A percentile compares a stretch with the other conserved stretches of the same genome.
phyloP scores from a whole-genome alignment of 306 rosid genomes.

The Pterocarpus macrocarpus region DNA sequence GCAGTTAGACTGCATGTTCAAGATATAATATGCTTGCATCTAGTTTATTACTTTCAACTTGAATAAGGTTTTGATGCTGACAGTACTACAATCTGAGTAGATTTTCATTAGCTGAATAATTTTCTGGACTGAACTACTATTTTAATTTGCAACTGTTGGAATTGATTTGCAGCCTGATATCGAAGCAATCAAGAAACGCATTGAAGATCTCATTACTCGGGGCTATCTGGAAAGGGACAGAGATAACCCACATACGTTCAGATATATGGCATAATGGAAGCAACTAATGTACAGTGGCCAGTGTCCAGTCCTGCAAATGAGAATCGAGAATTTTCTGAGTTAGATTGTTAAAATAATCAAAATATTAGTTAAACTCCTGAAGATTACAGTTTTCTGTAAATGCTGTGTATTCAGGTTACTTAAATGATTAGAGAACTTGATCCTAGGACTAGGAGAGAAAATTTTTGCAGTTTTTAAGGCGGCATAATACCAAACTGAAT shows the following conservation, averaged over 20 bases:
- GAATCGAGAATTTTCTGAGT: conserved; percentile 7
- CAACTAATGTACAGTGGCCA: conserved; percentile 2
- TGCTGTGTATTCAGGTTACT: conserved; percentile 36
- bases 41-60: conserved; percentile 10
- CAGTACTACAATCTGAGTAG: neutral
- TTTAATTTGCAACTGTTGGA: conserved; percentile 8
- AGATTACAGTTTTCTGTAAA: conserved; percentile 49
- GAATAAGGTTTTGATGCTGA: neutral
- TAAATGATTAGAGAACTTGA: conserved; percentile 14
- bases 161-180: conserved; percentile 74
- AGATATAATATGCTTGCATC: conserved; percentile 58
- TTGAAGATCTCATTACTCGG: conserved; percentile 77
- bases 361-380: neutral
- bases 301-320: conserved; percentile 3
- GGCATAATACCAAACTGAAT: too few relatives aligned
- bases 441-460: neutral
- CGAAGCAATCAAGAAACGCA: conserved; percentile 82
- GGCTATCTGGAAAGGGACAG: conserved; percentile 83
- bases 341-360: conserved; percentile 5
- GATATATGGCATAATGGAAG: conserved; percentile 66
- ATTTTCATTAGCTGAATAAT: conserved; percentile 16
- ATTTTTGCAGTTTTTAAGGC: neutral
- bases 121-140: conserved; percentile 2
- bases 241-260: conserved; percentile 62
- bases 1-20: conserved; percentile 77